Evolutionary conservation across 2,329 filamentous ascomycete genomes (phyloP).

Genomic region (Phaeophleospora eucalypticola): DNA sequence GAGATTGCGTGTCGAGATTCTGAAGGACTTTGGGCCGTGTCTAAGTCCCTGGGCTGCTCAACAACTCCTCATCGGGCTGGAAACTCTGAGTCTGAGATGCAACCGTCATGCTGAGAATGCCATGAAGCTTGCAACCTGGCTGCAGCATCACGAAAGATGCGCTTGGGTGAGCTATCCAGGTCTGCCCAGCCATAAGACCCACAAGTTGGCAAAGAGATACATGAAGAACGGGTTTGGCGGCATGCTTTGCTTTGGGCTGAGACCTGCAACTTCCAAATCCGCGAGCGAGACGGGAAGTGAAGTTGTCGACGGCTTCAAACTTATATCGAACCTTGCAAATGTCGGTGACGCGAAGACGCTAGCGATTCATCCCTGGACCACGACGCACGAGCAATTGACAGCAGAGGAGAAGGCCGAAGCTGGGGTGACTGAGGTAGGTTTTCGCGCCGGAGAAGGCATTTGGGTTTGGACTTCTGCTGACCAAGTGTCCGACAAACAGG

Average conservation of each 20-base stretch:
- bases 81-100: conserved; percentile 24
- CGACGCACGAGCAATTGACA: conserved; percentile 19
- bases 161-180: conserved; percentile 30
- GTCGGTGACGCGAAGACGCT: conserved; percentile 32
- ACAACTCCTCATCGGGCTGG: conserved; percentile 26
- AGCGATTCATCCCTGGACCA: conserved; percentile 28
- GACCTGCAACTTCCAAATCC: no score
- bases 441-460: no score
- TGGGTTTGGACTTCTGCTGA: no score
- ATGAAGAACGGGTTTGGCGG: conserved; percentile 26
- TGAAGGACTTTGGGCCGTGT: conserved; percentile 26
- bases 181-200: conserved; percentile 21
- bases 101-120: conserved; percentile 27
- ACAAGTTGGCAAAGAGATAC: conserved; percentile 20
- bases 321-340: conserved; percentile 26
- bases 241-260: conserved; percentile 24
- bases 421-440: no score
- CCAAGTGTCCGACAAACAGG: no score
- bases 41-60: conserved; percentile 26
- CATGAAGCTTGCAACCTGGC: conserved; percentile 23
- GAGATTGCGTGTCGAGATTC: conserved; percentile 26
- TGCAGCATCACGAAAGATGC: conserved; percentile 23
- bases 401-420: conserved; percentile 1
- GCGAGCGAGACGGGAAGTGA: conserved; percentile 18
- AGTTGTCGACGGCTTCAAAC: conserved; percentile 27